phyloP scores from a whole-genome alignment of 192 early-diverging fungal species.

The Lunasporangiospora selenospora region DNA sequence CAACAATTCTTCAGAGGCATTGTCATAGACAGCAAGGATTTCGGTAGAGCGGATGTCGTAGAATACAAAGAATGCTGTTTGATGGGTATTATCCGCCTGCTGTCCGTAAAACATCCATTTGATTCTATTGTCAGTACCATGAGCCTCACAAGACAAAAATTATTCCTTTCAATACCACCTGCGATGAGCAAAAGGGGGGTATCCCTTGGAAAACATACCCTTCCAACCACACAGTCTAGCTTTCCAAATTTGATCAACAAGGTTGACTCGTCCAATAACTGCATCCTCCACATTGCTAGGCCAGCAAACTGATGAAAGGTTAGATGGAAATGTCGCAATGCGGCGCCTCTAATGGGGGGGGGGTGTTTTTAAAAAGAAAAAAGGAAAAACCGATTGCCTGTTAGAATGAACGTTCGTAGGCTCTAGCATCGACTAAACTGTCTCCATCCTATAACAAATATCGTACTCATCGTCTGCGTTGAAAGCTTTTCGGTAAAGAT shows the following conservation, averaged over 20 bases:
- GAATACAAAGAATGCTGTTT: conserved; percentile 71
- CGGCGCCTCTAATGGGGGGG: conserved; percentile 31
- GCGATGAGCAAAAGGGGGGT: not conserved
- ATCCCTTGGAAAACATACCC: conserved; percentile 50
- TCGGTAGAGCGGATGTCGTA: conserved; percentile 62
- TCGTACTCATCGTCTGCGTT: conserved; percentile 51
- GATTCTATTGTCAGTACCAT: not conserved
- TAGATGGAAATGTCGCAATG: conserved; percentile 66
- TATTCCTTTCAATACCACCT: not conserved
- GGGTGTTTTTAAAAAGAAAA: too few species aligned
- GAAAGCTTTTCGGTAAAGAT: conserved; percentile 64
- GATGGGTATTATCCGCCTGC: conserved; percentile 45
- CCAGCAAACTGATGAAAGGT: conserved; percentile 65
- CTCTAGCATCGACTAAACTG: too few species aligned
- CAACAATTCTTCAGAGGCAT: conserved; percentile 66
- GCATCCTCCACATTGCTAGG: conserved; percentile 74
- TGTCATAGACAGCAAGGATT: conserved; percentile 71
- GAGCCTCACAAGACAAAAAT: conserved; percentile 2
- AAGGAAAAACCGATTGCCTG: too few species aligned
- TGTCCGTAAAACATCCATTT: conserved; percentile 1
- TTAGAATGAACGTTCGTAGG: too few species aligned
- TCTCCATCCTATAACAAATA: too few species aligned
- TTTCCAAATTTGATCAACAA: conserved; percentile 76
- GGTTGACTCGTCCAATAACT: conserved; percentile 63
- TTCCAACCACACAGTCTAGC: conserved; percentile 55